These are phyloP conservation scores for Boechera retrofracta DNA, from an alignment of 345 rosid genomes.

Conservation along the genomic window DNA sequence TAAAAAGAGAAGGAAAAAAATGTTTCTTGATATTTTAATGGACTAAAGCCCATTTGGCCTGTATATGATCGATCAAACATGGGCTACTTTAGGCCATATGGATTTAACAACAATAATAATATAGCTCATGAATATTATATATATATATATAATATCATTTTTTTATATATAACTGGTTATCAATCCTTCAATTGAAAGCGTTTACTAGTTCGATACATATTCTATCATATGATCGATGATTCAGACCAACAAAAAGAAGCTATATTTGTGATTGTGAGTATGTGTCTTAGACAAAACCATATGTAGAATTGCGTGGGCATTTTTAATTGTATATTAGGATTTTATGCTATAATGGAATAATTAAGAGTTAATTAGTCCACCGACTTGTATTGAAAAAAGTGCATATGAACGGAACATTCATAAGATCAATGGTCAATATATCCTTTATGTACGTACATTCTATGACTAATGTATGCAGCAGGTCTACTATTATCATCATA, in stretches of 20 bases:
- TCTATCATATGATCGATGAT: background rate
- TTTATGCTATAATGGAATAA: slow-evolving; percentile 5
- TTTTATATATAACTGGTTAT: too few relatives aligned
- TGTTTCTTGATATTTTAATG: background rate
- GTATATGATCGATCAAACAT: background rate
- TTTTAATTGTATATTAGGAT: slow-evolving; percentile 3
- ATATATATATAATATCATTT: too few relatives aligned
- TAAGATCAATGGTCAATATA: slow-evolving; percentile 30
- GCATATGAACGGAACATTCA: slow-evolving; percentile 26
- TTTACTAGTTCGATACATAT: too few relatives aligned
- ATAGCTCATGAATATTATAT: too few relatives aligned
- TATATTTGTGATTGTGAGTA: background rate
- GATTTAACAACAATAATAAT: too few relatives aligned
- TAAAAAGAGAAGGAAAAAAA: background rate
- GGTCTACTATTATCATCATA: background rate
- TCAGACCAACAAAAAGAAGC: background rate
- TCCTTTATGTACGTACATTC: slow-evolving; percentile 9
- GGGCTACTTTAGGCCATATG: slow-evolving; percentile 2
- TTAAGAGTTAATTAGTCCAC: background rate
- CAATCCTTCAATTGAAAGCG: too few relatives aligned
- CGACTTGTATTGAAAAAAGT: slow-evolving; percentile 15
- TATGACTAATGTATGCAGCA: slow-evolving; percentile 3
- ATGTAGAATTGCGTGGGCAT: background rate
- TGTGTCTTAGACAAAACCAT: background rate
- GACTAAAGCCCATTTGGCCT: slow-evolving; percentile 21